Base-by-base conservation (phyloP, 1,284 basidiomycete species). In the Ceratobasidium sp. region DNA sequence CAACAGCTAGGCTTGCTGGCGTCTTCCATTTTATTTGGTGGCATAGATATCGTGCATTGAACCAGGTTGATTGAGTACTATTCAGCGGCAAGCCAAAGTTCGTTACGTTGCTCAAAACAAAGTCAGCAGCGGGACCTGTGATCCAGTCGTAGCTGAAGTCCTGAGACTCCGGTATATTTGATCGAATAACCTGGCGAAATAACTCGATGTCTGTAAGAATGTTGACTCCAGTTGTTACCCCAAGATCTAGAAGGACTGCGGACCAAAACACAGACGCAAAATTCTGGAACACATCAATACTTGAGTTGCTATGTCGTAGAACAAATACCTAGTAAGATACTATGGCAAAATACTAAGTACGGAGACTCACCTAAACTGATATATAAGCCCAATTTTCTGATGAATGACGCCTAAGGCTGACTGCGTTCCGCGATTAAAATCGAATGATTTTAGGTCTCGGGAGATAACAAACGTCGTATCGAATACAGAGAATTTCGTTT, bases 11-110 rank as follows among this genome's bases (percentile, higher is more conserved):
- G 20, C 7, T 17, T 7, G 20, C 44, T 13, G 12, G 38, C 40
- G 62, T 10, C 26, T 65, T 65, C 62, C 62, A 65, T 23, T 33
- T 33, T 33, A 33, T 33, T 33, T 33, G 33, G 33, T 33, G 59
- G 59, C 59, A 61, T 17, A 61, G n/a, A 33, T 61, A 61, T 15
- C 59, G 59, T 6, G 59, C 59, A 17, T 61, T 61, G 28, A 61
- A 61, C 17, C 23, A 38, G n/a, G 38, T 38, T 12, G 59, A 33
- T 33, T 61, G 26, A 33, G 17, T 38, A 26, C 33, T 17, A 28
- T 26, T 61, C 23, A 61, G 17, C 6, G 59, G 59, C 28, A 61
- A 61, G 33, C 28, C 38, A 17, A 61, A 61, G 10, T 17, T 17
- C 5, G 23, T 28, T 38, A 17, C 23, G 10, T 33, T 38, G 38